A percentile compares a stretch with the other conserved stretches of the same genome.
These are phyloP conservation scores for Lineolata rhizophorae DNA, from an alignment of 495 filamentous ascomycete genomes.

Conservation along the genomic window DNA sequence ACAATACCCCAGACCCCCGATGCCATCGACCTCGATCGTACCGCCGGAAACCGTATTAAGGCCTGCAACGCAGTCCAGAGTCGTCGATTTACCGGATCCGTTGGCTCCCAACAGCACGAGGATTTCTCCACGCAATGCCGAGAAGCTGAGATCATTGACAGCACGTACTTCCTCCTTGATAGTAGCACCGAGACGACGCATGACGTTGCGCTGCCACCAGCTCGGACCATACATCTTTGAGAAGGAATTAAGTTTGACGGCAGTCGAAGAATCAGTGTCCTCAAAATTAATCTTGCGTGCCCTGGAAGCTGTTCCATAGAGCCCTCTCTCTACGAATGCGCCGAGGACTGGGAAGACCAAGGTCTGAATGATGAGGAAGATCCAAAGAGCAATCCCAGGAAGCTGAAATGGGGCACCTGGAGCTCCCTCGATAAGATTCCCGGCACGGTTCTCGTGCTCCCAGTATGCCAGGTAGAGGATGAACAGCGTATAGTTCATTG, in stretches of 20 bases:
- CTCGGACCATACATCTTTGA: slow-evolving; percentile 54
- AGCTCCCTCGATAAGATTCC: slow-evolving; percentile 31
- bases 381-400: slow-evolving; percentile 42
- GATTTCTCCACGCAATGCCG: slow-evolving; percentile 51
- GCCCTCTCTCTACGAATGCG: slow-evolving; percentile 43
- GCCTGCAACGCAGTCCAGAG: slow-evolving; percentile 68
- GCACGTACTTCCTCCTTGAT: slow-evolving; percentile 37
- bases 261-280: slow-evolving; percentile 3
- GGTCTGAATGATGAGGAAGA: slow-evolving; percentile 52
- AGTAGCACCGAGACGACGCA: slow-evolving; percentile 27
- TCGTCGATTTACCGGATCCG: slow-evolving; percentile 71
- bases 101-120: slow-evolving; percentile 68
- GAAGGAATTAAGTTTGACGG: slow-evolving; percentile 40
- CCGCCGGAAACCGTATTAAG: slow-evolving; percentile 49
- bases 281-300: slow-evolving; percentile 27
- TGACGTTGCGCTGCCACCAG: slow-evolving; percentile 26
- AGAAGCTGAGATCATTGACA: slow-evolving; percentile 44
- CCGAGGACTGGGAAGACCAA: slow-evolving; percentile 49
- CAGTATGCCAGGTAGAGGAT: slow-evolving; percentile 44
- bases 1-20: slow-evolving; percentile 62
- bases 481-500: slow-evolving; percentile 58
- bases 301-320: slow-evolving; percentile 53
- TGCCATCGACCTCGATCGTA: slow-evolving; percentile 44
- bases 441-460: slow-evolving; percentile 30
- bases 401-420: slow-evolving; percentile 38